Percentiles rank a stretch among this genome's conserved stretches.
These are phyloP conservation scores for Phytophthora hibernalis DNA, from an alignment of 352 stramenopile species.

Conservation along the genomic window DNA sequence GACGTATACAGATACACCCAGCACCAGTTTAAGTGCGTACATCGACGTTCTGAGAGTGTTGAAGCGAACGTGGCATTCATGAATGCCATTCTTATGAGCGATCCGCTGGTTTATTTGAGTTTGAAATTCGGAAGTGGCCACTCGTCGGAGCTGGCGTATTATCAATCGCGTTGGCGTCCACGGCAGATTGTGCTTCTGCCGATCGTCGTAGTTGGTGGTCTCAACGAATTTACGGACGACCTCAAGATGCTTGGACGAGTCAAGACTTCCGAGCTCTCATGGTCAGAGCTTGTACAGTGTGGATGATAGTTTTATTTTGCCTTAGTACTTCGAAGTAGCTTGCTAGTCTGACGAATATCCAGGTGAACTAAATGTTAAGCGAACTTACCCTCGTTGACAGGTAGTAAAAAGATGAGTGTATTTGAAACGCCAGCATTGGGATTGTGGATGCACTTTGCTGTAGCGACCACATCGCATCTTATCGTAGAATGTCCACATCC, in stretches of 20 bases:
- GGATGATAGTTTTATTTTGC: neutral
- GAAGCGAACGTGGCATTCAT: conserved; percentile 46
- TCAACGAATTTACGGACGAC: conserved; percentile 19
- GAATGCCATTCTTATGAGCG: conserved; percentile 48
- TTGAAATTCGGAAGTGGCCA: neutral
- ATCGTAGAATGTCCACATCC: too few species aligned
- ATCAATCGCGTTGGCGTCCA: conserved; percentile 12
- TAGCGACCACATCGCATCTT: too few species aligned
- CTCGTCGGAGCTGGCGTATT: conserved; percentile 17
- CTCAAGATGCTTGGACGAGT: conserved; percentile 13
- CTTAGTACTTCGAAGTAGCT: too few species aligned
- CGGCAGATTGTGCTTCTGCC: conserved; percentile 19
- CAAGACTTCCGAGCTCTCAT: conserved; percentile 3
- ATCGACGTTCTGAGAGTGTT: conserved; percentile 22
- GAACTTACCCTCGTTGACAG: too few species aligned
- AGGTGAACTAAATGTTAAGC: neutral
- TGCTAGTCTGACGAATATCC: neutral
- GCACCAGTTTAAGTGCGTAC: conserved; percentile 33
- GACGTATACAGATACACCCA: conserved; percentile 32
- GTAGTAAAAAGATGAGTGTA: too few species aligned
- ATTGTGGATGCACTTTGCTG: too few species aligned
- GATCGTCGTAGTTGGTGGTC: neutral
- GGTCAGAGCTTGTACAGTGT: conserved; percentile 28
- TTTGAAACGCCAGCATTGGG: too few species aligned
- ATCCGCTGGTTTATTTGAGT: conserved; percentile 38